These are phyloP conservation scores for Dioszegia hungarica DNA, from an alignment of 768 basidiomycete genomes.

Conservation along the genomic window DNA sequence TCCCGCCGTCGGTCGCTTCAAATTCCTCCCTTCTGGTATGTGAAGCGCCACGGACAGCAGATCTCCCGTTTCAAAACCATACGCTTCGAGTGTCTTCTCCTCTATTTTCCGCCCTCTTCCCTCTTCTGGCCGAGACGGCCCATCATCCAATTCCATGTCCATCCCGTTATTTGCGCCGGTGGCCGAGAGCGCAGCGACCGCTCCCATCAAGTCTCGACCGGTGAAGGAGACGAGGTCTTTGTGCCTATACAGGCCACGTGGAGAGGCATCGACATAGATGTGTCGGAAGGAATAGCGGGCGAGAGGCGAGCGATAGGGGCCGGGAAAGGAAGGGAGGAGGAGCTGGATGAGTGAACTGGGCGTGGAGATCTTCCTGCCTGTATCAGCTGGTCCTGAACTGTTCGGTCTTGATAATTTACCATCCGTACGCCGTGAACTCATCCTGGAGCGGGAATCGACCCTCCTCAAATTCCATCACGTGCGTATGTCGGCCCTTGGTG, in stretches of 20 bases:
- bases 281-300: conserved; percentile 40
- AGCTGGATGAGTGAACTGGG: conserved; percentile 35
- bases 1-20: background rate
- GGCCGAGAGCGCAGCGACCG: background rate
- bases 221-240: conserved; percentile 35
- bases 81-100: conserved; percentile 37
- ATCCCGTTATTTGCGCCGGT: background rate
- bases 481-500: conserved; percentile 35
- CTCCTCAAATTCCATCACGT: conserved; percentile 38
- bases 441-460: conserved; percentile 36
- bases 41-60: conserved; percentile 26
- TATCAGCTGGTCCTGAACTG: background rate
- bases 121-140: background rate
- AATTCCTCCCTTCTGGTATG: conserved; percentile 31
- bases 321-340: conserved; percentile 34
- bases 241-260: conserved; percentile 31
- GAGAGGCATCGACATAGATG: conserved; percentile 41
- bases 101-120: conserved; percentile 23
- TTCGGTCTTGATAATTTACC: conserved; percentile 17
- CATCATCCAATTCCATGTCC: conserved; percentile 28
- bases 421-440: conserved; percentile 40
- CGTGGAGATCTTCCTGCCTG: conserved; percentile 35
- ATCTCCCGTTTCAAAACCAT: conserved; percentile 41
- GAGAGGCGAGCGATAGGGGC: conserved; percentile 36
- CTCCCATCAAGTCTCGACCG: conserved; percentile 28